Base-by-base conservation (phyloP, 352 stramenopile species). In the Plasmopara halstedii region DNA sequence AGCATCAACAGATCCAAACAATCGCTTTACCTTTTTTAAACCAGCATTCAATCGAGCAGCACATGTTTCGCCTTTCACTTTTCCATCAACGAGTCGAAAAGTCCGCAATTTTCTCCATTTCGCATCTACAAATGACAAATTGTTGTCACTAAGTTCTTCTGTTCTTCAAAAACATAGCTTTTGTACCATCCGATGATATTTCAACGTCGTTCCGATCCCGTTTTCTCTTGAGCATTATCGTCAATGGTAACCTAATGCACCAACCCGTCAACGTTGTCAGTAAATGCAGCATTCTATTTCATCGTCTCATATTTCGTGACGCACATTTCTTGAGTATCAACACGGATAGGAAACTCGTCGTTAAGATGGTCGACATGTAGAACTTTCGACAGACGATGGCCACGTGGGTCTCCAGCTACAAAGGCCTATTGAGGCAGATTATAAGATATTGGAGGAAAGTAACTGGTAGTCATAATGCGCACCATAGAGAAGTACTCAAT, bases 401-500 rank as follows among this genome's bases (percentile, higher is more conserved):
- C 77, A 40, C 77, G 73, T 23, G 54, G 50, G 39, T 88, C 77
- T 38, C 77, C 77, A 39, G 71, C 67, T 20, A 88, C 77, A 41
- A 86, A 88, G 23, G 66, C 68, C 76, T 88, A 43, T 22, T 22
- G n/a, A 42, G 3, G 4, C 17, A 22, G 31, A 53, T 46, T 60
- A 9, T 54, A 32, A 60, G 44, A 3, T 33, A 42, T 39, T 25
- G 23, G 36, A 47, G 8, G 9, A 9, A 42, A 11, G 32, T 39
- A 38, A 46, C 48, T 45, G 29, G 11, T 17, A 33, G n/a, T 17
- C 13, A 4, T 36, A 17, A 1, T 29, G 22, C 48, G 20, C 22
- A 76, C 62, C 72, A 88, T 86, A 22, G 73, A 86, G 54, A 65
- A 88, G 60, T 88, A 88, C 51, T 88, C 77, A 50, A 88, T 66